Evolutionary conservation across 768 basidiomycete species (phyloP).

Genomic region (Chalciporus piperatus): DNA sequence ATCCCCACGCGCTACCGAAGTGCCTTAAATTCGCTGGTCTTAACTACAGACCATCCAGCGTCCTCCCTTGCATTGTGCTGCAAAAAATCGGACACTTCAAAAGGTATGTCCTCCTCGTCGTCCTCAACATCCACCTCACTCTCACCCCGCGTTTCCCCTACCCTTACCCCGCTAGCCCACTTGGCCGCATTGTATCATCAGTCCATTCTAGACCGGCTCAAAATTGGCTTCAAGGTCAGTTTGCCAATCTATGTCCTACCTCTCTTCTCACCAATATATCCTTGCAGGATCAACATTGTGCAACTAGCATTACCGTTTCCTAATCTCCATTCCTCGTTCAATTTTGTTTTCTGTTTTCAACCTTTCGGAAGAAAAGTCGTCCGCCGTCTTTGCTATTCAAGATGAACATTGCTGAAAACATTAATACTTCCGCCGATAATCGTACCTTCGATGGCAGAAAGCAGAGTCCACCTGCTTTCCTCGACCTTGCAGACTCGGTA

Average conservation of each 20-base stretch:
- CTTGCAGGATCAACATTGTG: constrained; percentile 60
- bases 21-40: constrained; percentile 40
- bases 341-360: constrained; percentile 54
- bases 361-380: constrained; percentile 50
- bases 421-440: constrained; percentile 73
- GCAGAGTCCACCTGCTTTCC: constrained; percentile 87
- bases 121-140: constrained; percentile 15
- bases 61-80: constrained; percentile 31
- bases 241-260: constrained; percentile 22
- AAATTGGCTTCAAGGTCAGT: constrained; percentile 68
- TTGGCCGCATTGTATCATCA: constrained; percentile 78
- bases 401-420: constrained; percentile 74
- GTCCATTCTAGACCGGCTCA: constrained; percentile 72
- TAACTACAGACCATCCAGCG: constrained; percentile 29
- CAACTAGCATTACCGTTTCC: constrained; percentile 56
- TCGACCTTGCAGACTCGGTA: constrained; percentile 92
- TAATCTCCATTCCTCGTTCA: constrained; percentile 47
- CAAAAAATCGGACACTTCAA: constrained; percentile 31
- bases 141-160: constrained; percentile 14
- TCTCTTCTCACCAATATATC: constrained; percentile 23
- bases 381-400: constrained; percentile 41
- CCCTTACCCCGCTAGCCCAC: constrained; percentile 34
- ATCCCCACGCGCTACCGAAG: constrained; percentile 40
- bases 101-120: constrained; percentile 42
- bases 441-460: constrained; percentile 68